Conservation (phyloP, 2,329 filamentous ascomycete genomes). For the Fusarium praegraminearum region DNA sequence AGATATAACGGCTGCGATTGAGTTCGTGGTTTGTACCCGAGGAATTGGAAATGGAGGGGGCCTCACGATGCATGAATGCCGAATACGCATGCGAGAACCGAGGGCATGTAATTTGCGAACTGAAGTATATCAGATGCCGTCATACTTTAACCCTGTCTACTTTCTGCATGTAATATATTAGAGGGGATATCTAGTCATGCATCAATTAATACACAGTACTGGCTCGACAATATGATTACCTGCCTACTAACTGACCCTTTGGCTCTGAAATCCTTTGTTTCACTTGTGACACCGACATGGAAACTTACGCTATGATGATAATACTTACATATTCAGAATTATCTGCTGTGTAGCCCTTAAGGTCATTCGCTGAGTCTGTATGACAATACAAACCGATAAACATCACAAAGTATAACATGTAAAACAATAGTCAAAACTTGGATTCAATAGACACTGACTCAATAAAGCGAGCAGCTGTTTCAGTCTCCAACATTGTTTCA, state of each 20-base stretch:
- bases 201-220: background rate
- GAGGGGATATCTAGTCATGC: background rate
- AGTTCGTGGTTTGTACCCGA: conserved; percentile 26
- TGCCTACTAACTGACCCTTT: background rate
- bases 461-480: conserved; percentile 11
- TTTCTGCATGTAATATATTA: background rate
- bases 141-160: background rate
- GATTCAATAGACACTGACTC: conserved; percentile 4
- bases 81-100: conserved; percentile 35
- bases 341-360: background rate
- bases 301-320: background rate
- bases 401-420: background rate
- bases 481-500: conserved; percentile 22
- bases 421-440: conserved; percentile 1
- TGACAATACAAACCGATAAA: conserved; percentile 1
- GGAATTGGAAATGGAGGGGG: conserved; percentile 38
- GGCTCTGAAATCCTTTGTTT: background rate
- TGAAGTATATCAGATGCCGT: background rate
- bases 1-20: conserved; percentile 27
- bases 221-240: background rate
- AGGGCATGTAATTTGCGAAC: conserved; percentile 4
- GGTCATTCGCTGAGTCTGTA: background rate
- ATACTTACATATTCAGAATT: background rate
- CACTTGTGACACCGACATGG: background rate
- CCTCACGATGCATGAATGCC: conserved; percentile 11